Percentiles rank a stretch among this genome's conserved stretches.
These are phyloP conservation scores for Schizophyllum amplum DNA, from an alignment of 1,284 basidiomycete species.

Conservation along the genomic window DNA sequence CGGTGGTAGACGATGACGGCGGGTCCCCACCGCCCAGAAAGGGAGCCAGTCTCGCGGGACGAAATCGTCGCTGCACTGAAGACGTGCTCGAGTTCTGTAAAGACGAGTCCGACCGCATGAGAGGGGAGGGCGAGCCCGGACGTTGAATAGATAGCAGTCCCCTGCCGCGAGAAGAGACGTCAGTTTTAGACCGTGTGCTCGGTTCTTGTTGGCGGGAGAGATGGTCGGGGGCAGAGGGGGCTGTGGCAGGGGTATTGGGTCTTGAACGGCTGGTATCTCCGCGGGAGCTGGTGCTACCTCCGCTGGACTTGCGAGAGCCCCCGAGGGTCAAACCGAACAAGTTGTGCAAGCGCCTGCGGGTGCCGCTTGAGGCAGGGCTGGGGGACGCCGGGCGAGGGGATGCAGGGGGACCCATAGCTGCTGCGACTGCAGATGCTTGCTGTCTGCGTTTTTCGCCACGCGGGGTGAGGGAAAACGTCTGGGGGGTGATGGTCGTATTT, in stretches of 20 bases:
- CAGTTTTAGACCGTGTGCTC: background rate
- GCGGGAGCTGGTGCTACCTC: background rate
- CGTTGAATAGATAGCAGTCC: background rate
- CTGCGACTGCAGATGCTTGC: background rate
- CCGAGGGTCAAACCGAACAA: background rate
- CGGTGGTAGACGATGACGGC: background rate
- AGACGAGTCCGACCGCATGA: background rate
- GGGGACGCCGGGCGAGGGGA: background rate
- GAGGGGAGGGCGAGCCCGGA: background rate
- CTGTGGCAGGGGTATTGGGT: background rate
- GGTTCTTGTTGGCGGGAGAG: background rate
- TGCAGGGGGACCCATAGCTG: background rate
- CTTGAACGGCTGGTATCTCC: background rate
- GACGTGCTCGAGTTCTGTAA: background rate
- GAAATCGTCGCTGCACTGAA: background rate
- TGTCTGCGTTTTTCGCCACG: background rate
- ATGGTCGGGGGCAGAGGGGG: background rate
- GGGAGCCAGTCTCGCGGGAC: background rate
- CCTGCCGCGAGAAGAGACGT: background rate
- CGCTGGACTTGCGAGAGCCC: background rate
- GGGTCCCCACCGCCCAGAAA: background rate
- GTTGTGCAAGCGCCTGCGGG: background rate
- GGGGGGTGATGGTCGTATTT: background rate
- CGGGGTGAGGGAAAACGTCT: background rate
- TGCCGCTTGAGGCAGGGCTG: background rate